Conservation (phyloP, 2,329 filamentous ascomycete genomes). For the Sporothrix mexicana region DNA sequence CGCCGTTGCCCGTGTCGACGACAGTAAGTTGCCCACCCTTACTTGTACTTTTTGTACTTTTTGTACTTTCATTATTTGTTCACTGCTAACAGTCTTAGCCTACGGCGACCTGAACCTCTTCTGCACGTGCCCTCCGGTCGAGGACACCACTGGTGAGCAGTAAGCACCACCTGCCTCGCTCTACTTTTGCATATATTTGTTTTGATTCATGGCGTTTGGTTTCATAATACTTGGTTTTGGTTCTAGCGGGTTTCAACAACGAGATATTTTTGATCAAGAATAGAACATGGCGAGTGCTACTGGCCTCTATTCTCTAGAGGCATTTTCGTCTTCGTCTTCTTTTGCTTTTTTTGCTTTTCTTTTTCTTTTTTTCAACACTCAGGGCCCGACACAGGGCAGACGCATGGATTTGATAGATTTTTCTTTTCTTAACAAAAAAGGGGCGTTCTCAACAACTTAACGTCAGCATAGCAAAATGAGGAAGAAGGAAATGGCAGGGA, state of each 20-base stretch:
- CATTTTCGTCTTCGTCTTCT: too few relatives aligned
- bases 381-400: neutral
- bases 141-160: constrained; percentile 57
- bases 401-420: too few relatives aligned
- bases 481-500: neutral
- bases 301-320: constrained; percentile 1
- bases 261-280: constrained; percentile 25
- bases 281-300: neutral
- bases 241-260: constrained; percentile 34
- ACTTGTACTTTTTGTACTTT: neutral
- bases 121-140: constrained; percentile 90
- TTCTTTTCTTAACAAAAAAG: neutral
- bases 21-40: constrained; percentile 69
- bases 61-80: neutral
- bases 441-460: constrained; percentile 29
- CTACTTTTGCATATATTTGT: neutral
- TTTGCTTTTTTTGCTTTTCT: too few relatives aligned
- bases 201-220: constrained; percentile 17
- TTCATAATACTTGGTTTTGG: constrained; percentile 12
- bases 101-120: constrained; percentile 93
- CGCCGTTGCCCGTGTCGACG: constrained; percentile 81
- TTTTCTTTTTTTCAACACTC: constrained; percentile 21
- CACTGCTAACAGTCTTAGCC: constrained; percentile 57
- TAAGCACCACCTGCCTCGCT: neutral
- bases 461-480: constrained; percentile 25